phyloP scores from a whole-genome alignment of 371 early-diverging fungal species.

The Zychaea mexicana region DNA sequence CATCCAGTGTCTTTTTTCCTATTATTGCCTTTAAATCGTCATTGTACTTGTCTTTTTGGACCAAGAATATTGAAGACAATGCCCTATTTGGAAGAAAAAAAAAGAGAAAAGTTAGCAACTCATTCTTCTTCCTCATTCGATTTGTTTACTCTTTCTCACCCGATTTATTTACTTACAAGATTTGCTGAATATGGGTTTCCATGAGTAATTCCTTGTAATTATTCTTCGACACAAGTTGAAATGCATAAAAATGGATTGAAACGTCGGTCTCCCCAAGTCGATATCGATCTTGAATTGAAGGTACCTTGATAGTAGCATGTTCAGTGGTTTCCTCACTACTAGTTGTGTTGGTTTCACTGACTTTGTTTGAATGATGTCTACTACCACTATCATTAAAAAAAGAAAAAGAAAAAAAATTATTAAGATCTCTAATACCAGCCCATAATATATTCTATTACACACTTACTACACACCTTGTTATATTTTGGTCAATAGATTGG shows the following conservation, averaged over 20 bases:
- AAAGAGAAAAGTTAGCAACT: not conserved
- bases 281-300: not conserved
- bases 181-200: not conserved
- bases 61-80: not conserved
- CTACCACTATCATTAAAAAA: not conserved
- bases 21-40: not conserved
- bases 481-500: not conserved
- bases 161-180: not conserved
- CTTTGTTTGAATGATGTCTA: too few species aligned
- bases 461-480: not conserved
- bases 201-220: not conserved
- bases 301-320: not conserved
- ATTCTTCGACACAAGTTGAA: not conserved
- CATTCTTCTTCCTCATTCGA: not conserved
- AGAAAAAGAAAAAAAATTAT: not conserved
- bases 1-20: not conserved
- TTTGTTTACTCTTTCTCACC: not conserved
- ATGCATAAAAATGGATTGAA: not conserved
- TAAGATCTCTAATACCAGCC: not conserved
- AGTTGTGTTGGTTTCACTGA: not conserved
- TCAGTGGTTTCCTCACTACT: not conserved
- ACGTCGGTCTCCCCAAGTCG: not conserved
- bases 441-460: not conserved
- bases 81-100: not conserved
- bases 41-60: not conserved